These are phyloP conservation scores for Microcyclospora pomicola DNA, from an alignment of 2,329 filamentous ascomycete genomes.

Conservation along the genomic window DNA sequence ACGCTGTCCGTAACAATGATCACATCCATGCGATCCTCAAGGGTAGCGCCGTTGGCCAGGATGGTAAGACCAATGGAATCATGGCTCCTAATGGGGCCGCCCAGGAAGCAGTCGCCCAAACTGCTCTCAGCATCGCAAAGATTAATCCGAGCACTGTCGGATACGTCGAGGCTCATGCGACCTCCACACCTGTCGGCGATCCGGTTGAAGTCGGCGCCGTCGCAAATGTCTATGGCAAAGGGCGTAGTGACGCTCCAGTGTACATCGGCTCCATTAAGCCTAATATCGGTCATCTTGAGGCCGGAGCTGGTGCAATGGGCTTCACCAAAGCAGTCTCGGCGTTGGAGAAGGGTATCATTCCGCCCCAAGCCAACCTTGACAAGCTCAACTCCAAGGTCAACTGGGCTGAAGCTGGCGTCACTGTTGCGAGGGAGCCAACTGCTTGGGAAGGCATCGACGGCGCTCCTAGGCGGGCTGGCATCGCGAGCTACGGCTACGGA, in stretches of 20 bases:
- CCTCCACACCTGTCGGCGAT: not conserved
- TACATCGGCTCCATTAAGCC: constrained; percentile 9
- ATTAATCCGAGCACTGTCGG: too few relatives aligned
- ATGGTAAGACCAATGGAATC: constrained; percentile 27
- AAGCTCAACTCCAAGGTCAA: not conserved
- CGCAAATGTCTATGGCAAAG: not conserved
- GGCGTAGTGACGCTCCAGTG: not conserved
- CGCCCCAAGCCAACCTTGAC: not conserved
- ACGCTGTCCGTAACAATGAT: constrained; percentile 1
- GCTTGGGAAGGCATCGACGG: too few relatives aligned
- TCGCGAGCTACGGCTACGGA: too few relatives aligned
- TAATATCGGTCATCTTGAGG: constrained; percentile 8
- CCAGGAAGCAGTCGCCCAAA: constrained; percentile 2
- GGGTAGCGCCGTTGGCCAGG: constrained; percentile 21
- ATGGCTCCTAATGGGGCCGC: constrained; percentile 26
- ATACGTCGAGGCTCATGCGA: not conserved
- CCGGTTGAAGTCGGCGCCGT: not conserved
- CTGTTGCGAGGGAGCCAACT: too few relatives aligned
- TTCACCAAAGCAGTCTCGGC: constrained; percentile 9
- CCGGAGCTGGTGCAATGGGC: constrained; percentile 4
- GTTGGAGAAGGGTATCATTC: not conserved
- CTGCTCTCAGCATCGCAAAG: constrained; percentile 1
- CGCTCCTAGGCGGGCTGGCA: too few relatives aligned
- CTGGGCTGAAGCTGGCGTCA: too few relatives aligned
- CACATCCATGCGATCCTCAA: constrained; percentile 21